Evolutionary conservation across 441 rosid genomes (phyloP).

Genomic region (Erysimum cheiri): DNA sequence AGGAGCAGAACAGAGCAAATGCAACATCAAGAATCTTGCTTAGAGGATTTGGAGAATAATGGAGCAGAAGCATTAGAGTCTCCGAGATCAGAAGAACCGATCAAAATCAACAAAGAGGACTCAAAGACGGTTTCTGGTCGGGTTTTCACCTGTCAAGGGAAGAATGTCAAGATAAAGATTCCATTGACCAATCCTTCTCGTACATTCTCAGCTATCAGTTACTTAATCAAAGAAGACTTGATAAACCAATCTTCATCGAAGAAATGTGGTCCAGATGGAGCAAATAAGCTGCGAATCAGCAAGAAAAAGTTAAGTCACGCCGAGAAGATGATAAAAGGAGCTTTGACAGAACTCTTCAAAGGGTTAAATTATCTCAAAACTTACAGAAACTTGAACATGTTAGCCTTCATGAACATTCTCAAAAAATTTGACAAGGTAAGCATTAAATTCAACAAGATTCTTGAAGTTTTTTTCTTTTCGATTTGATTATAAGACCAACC

Average conservation of each 20-base stretch:
- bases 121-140: slow-evolving; percentile 59
- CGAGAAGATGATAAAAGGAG: slow-evolving; percentile 94
- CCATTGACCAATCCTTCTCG: slow-evolving; percentile 86
- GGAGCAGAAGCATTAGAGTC: slow-evolving; percentile 49
- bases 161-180: slow-evolving; percentile 78
- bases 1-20: slow-evolving; percentile 66
- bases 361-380: slow-evolving; percentile 90
- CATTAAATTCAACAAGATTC: not conserved
- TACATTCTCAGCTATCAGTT: slow-evolving; percentile 80
- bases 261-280: slow-evolving; percentile 66
- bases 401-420: slow-evolving; percentile 95
- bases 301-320: slow-evolving; percentile 81
- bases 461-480: slow-evolving; percentile 19
- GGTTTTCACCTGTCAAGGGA: slow-evolving; percentile 72
- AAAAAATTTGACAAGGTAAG: slow-evolving; percentile 93
- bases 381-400: slow-evolving; percentile 94
- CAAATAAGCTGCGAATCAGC: slow-evolving; percentile 63
- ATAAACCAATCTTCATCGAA: slow-evolving; percentile 69
- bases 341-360: slow-evolving; percentile 83
- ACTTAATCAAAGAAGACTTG: slow-evolving; percentile 37
- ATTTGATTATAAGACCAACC: not conserved
- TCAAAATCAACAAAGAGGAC: slow-evolving; percentile 58
- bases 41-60: slow-evolving; percentile 52
- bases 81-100: slow-evolving; percentile 53
- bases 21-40: slow-evolving; percentile 53